Conservation (phyloP, 169 alveolate genomes). For the Plasmodium gaboni region DNA sequence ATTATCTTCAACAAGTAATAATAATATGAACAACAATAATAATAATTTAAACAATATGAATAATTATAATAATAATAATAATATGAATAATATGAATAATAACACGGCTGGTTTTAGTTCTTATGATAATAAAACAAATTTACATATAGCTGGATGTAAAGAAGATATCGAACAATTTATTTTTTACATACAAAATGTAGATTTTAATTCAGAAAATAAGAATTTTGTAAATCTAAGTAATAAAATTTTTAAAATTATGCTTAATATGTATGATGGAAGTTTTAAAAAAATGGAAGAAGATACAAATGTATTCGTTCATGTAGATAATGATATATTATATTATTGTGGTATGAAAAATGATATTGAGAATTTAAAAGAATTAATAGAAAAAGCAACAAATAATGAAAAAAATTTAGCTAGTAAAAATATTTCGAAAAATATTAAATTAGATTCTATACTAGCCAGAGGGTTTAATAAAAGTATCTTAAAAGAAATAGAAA, state of each 20-base stretch:
- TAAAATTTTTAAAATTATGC: constrained; percentile 40
- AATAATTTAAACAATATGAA: neutral
- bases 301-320: constrained; percentile 53
- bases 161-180: constrained; percentile 69
- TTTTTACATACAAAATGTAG: constrained; percentile 13
- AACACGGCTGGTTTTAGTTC: neutral
- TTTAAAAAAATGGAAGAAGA: constrained; percentile 63
- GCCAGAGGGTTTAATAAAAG: constrained; percentile 68
- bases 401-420: constrained; percentile 25
- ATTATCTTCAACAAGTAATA: too few species aligned
- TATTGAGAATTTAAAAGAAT: constrained; percentile 41
- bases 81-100: too few species aligned
- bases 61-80: constrained; percentile 5
- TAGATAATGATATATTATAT: constrained; percentile 53
- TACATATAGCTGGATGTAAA: constrained; percentile 34
- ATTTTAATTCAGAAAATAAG: constrained; percentile 27
- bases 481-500: constrained; percentile 39
- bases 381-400: constrained; percentile 50
- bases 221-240: constrained; percentile 36
- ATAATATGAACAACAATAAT: too few species aligned
- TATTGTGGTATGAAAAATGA: constrained; percentile 71
- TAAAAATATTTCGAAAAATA: constrained; percentile 29
- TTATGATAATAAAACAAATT: constrained; percentile 10
- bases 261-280: constrained; percentile 54
- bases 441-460: constrained; percentile 45